phyloP scores from a whole-genome alignment of 2,329 filamentous ascomycete genomes.

The Colletotrichum coccodes region DNA sequence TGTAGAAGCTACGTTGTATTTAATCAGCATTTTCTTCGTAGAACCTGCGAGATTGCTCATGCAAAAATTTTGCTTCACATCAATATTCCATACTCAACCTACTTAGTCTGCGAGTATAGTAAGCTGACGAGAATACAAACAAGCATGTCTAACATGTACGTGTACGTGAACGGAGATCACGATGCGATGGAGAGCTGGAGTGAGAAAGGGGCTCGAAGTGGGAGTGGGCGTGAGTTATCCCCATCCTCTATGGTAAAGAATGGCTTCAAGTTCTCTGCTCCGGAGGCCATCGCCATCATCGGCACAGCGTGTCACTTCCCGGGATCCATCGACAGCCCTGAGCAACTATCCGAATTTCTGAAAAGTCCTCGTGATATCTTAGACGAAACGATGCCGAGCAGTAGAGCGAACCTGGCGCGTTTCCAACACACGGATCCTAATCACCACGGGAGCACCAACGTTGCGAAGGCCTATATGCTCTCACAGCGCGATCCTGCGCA shows the following conservation, averaged over 20 bases:
- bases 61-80: background rate
- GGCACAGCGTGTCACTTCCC: slow-evolving; percentile 53
- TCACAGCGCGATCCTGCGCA: slow-evolving; percentile 11
- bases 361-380: background rate
- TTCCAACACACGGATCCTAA: no score
- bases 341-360: background rate
- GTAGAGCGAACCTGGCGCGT: background rate
- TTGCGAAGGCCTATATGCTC: background rate
- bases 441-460: background rate
- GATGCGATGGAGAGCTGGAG: background rate
- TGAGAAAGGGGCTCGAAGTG: background rate
- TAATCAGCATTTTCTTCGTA: background rate
- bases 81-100: background rate
- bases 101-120: background rate
- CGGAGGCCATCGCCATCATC: slow-evolving; percentile 53
- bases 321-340: slow-evolving; percentile 32
- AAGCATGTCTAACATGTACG: background rate
- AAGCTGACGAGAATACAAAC: background rate
- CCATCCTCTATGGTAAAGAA: background rate
- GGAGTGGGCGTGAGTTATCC: background rate
- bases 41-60: background rate
- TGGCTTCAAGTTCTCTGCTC: background rate
- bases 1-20: background rate
- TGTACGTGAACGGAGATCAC: background rate
- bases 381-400: background rate